Percentiles rank a stretch among this genome's conserved stretches.
Evolutionary conservation across 2,329 filamentous ascomycete genomes (phyloP).

Genomic region (Aureobasidium sp.): DNA sequence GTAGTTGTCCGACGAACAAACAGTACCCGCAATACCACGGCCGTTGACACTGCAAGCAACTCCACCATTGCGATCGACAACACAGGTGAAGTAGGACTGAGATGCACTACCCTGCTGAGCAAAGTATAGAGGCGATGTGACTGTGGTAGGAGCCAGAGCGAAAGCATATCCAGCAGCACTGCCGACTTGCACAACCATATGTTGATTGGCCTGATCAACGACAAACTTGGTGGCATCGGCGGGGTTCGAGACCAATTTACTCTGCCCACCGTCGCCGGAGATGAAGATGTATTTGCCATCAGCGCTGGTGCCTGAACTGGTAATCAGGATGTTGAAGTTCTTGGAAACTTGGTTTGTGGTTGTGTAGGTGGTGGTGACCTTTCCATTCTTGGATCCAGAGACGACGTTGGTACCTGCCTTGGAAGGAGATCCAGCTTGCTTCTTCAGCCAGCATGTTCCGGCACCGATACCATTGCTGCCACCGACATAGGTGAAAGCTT

Average conservation of each 20-base stretch:
- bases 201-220: background rate
- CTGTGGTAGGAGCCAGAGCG: background rate
- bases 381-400: constrained; percentile 12
- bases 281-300: constrained; percentile 1
- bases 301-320: background rate
- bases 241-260: background rate
- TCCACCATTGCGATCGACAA: background rate
- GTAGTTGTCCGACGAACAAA: background rate
- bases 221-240: background rate
- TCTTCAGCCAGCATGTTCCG: constrained; percentile 25
- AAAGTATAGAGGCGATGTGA: background rate
- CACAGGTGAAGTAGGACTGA: background rate
- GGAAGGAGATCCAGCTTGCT: constrained; percentile 9
- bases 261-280: background rate
- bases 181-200: background rate
- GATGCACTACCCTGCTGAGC: background rate
- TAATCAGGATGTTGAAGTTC: background rate
- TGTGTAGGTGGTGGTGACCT: constrained; percentile 20
- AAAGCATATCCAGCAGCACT: constrained; percentile 1
- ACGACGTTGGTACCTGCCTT: constrained; percentile 19
- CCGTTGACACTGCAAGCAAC: background rate
- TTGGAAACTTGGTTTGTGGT: background rate
- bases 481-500: constrained; percentile 24
- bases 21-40: background rate
- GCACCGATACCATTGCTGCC: constrained; percentile 13